Evolutionary conservation across 1,139 yeast genomes (phyloP), one percentile per base, ranked within the genome.

Genomic region (Scheffersomyces lignicola): DNA sequence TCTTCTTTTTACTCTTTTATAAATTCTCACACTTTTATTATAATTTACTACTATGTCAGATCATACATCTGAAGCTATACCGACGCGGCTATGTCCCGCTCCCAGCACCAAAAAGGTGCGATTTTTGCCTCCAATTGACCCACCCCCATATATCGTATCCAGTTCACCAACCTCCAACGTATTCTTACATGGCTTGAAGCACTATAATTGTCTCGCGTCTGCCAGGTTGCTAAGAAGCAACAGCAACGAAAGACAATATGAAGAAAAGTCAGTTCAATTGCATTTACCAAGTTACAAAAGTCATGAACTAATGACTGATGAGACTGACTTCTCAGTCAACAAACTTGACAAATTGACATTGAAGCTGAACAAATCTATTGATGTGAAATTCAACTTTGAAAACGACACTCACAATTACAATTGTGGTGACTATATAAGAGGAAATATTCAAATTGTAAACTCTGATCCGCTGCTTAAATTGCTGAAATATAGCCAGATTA

Each of bases 91-190:
- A n/a, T n/a, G n/a, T n/a, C n/a, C n/a, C n/a, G n/a, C n/a, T n/a
- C n/a, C n/a, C n/a, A n/a, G n/a, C n/a, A n/a, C n/a, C n/a, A 25
- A 25, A 25, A 10, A 5, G 5, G 29, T 26, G 5, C 9, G 20
- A 5, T 26, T 26, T 13, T 10, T 26, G n/a, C 29, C 29, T 5
- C 29, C 29, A 3, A 5, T 5, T 4, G 4, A 18, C 3, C 29
- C 29, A 10, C 29, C 29, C 5, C 29, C 29, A 15, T 26, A 26
- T 26, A 26, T 26, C 6, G 5, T 13, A 5, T 26, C 29, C 4
- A 15, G 7, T 15, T 13, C 29, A 5, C 18, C 29, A 10, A 26
- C 9, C 18, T 9, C 5, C 3, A 26, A 14, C 18, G n/a, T 16
- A 15, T 15, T 15, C 20, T n/a, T n/a, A n/a, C n/a, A n/a, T n/a